Percentiles rank a stretch among this genome's conserved stretches.
Conservation (phyloP, 2,329 filamentous ascomycete species). For the Calycina herbarum region DNA sequence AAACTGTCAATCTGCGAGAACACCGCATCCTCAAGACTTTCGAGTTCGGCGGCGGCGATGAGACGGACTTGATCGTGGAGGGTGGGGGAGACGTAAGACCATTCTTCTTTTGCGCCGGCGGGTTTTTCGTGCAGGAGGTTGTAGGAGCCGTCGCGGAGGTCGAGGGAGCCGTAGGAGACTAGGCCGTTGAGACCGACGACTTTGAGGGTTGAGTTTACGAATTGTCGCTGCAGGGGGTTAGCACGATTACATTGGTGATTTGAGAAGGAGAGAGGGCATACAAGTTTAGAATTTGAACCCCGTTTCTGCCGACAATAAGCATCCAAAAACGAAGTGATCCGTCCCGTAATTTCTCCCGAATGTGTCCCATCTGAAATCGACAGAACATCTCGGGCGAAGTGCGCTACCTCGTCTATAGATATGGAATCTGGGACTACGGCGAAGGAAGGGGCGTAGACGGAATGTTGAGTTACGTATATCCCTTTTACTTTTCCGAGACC, state of each 20-base stretch:
- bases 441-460: constrained; percentile 20
- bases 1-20: constrained; percentile 24
- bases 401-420: constrained; percentile 21
- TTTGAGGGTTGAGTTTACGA: constrained; percentile 17
- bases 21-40: constrained; percentile 19
- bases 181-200: constrained; percentile 26
- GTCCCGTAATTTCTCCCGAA: constrained; percentile 20
- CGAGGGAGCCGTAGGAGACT: constrained; percentile 24
- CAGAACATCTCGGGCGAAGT: constrained; percentile 22
- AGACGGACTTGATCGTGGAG: constrained; percentile 27
- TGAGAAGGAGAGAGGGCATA: neutral
- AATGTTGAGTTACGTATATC: constrained; percentile 24
- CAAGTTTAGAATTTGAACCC: constrained; percentile 9
- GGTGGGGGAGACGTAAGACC: constrained; percentile 23
- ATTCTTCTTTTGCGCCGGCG: neutral
- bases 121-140: constrained; percentile 15
- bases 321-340: constrained; percentile 21
- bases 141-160: constrained; percentile 23
- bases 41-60: constrained; percentile 22
- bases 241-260: too few relatives aligned
- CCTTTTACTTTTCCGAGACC: constrained; percentile 20
- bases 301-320: constrained; percentile 14
- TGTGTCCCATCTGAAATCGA: constrained; percentile 19
- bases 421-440: constrained; percentile 22
- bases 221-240: constrained; percentile 4